Base-by-base conservation (phyloP, 805 yeast genomes). In the Suhomyces emberorum region DNA sequence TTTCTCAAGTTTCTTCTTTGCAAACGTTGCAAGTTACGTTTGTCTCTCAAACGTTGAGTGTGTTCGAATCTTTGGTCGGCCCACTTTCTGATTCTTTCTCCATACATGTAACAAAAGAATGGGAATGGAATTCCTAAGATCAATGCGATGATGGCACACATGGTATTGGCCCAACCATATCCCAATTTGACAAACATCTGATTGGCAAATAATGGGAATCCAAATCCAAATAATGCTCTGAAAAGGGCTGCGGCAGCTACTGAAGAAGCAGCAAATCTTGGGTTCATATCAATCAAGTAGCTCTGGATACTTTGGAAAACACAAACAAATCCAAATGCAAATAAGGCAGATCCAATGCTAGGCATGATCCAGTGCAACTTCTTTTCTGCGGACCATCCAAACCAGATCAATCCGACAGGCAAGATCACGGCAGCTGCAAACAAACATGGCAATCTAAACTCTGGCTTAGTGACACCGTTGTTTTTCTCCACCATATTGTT, bases 271-370 rank as follows among this genome's bases (percentile, higher is more conserved):
- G 88, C 76, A 47, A 72, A 79, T 37, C 75, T 63, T 20, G 83
- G 77, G 51, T 80, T 82, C 69, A 81, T 76, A 44, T 83, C 88
- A 32, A 84, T 81, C 46, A 84, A 62, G 48, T 84, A 84, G 45
- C 75, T 73, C 47, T 80, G 81, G 40, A 78, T 72, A n/a, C 79
- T 68, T 47, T 78, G 84, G 59, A 83, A 83, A n/a, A 79, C 78
- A 4, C 79, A 74, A 38, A 79, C 72, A 27, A 80, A 56, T 2
- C 78, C 77, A 49, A 74, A 70, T 2, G 81, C 81, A 53, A 79
- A 80, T 16, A 83, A 59, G 3, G 64, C 72, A 12, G 79, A 68
- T 3, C 88, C 89, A 20, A 81, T 61, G 20, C 65, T 61, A 0
- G 86, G 83, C 68, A 79, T 74, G 27, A 81, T 69, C 81, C 83